These are phyloP conservation scores for Acacia crassicarpa DNA, from an alignment of 306 rosid genomes.

Conservation along the genomic window DNA sequence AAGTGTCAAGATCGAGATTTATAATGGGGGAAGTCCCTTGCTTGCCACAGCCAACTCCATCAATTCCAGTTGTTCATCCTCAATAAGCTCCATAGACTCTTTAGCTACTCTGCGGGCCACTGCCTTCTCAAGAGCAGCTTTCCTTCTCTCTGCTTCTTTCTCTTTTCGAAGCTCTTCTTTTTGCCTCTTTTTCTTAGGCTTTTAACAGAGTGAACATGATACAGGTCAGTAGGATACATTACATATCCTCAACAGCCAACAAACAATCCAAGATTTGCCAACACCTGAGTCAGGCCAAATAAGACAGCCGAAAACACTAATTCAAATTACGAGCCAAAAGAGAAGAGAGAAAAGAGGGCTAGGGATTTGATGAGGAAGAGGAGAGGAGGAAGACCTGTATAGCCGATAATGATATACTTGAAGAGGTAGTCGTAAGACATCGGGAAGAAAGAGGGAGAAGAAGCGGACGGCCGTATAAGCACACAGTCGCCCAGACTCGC, in stretches of 20 bases:
- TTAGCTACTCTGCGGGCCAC: slow-evolving; percentile 90
- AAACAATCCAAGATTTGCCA: slow-evolving; percentile 98
- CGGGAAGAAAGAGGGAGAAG: not conserved
- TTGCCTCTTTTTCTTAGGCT: slow-evolving; percentile 89
- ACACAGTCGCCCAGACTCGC: no score
- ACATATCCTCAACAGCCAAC: slow-evolving; percentile 46
- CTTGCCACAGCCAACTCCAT: slow-evolving; percentile 93
- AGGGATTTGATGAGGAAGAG: not conserved
- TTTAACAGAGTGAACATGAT: slow-evolving; percentile 21
- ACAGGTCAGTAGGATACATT: slow-evolving; percentile 24
- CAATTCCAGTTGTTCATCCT: slow-evolving; percentile 96
- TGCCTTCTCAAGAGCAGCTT: slow-evolving; percentile 96
- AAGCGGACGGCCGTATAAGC: no score
- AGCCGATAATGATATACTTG: slow-evolving; percentile 98
- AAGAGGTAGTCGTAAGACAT: slow-evolving; percentile 96
- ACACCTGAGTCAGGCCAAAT: slow-evolving; percentile 59
- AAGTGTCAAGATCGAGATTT: slow-evolving; percentile 80
- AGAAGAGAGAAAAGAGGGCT: not conserved
- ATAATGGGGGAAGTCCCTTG: slow-evolving; percentile 88
- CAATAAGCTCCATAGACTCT: slow-evolving; percentile 98
- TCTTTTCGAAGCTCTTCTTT: slow-evolving; percentile 92
- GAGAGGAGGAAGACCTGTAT: slow-evolving; percentile 60
- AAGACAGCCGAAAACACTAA: slow-evolving; percentile 20
- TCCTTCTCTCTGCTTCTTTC: slow-evolving; percentile 87
- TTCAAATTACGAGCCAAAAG: slow-evolving; percentile 20